Evolutionary conservation across 345 rosid species (phyloP).

Genomic region (Linum tenue): DNA sequence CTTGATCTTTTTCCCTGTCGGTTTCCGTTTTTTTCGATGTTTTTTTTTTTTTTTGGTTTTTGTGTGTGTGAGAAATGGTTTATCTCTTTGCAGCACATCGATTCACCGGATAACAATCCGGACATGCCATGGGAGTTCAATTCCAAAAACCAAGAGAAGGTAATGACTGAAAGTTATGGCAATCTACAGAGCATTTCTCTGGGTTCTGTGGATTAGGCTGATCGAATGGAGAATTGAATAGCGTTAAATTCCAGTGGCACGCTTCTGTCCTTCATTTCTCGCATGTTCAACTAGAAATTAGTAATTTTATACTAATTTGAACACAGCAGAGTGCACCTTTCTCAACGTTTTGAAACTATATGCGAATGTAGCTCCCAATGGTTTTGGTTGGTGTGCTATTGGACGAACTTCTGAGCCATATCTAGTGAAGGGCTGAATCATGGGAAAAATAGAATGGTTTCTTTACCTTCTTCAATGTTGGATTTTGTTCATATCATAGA

Average conservation of each 20-base stretch:
- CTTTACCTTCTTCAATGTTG: too few relatives aligned
- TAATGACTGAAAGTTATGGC: slow-evolving; percentile 5
- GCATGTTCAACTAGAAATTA: not conserved
- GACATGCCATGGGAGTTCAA: slow-evolving; percentile 84
- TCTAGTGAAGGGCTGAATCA: too few relatives aligned
- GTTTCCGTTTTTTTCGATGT: too few relatives aligned
- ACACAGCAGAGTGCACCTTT: not conserved
- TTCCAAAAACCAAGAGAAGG: slow-evolving; percentile 56
- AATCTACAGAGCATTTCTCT: not conserved
- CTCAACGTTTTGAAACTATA: not conserved
- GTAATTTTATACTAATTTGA: too few relatives aligned
- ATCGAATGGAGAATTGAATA: not conserved
- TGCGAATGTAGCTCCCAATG: not conserved
- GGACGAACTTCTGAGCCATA: too few relatives aligned
- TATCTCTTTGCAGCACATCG: slow-evolving; percentile 50
- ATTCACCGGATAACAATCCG: slow-evolving; percentile 85
- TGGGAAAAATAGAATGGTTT: too few relatives aligned
- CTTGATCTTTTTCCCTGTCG: not conserved
- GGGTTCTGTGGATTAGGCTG: not conserved
- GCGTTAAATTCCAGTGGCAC: not conserved
- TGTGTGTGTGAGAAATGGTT: not conserved
- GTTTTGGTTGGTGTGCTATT: too few relatives aligned
- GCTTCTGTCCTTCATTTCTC: not conserved
- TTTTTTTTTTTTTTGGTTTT: not conserved
- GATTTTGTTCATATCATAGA: too few relatives aligned